These are phyloP conservation scores for Chalciporus piperatus DNA, from an alignment of 768 basidiomycete genomes.

Conservation along the genomic window DNA sequence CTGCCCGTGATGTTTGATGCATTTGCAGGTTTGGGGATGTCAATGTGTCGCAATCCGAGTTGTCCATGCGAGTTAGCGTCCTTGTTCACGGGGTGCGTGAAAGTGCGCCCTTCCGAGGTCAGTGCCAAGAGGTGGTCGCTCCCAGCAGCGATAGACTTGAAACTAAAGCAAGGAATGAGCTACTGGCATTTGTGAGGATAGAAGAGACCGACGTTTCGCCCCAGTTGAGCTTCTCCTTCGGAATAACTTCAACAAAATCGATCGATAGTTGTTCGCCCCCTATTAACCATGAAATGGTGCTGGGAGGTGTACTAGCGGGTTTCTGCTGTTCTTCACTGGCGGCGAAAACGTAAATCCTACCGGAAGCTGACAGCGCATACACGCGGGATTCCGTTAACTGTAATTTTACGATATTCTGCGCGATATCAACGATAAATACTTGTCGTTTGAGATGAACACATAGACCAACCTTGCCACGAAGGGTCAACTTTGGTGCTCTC, in stretches of 20 bases:
- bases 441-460: neutral
- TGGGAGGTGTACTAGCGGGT: slow-evolving; percentile 37
- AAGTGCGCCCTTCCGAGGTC: slow-evolving; percentile 71
- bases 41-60: slow-evolving; percentile 70
- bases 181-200: too few species aligned
- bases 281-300: slow-evolving; percentile 59
- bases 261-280: slow-evolving; percentile 47
- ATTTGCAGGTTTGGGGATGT: slow-evolving; percentile 38
- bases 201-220: slow-evolving; percentile 58
- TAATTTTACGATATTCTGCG: slow-evolving; percentile 66
- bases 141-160: slow-evolving; percentile 73
- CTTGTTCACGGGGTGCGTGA: slow-evolving; percentile 71
- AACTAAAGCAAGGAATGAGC: slow-evolving; percentile 40
- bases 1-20: slow-evolving; percentile 12
- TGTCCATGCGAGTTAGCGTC: slow-evolving; percentile 80
- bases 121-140: slow-evolving; percentile 68
- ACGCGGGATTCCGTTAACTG: slow-evolving; percentile 59
- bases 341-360: slow-evolving; percentile 69
- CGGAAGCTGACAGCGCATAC: slow-evolving; percentile 77
- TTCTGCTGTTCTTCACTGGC: slow-evolving; percentile 49
- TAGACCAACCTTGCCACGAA: slow-evolving; percentile 59
- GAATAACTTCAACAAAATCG: slow-evolving; percentile 60
- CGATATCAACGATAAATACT: neutral
- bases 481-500: slow-evolving; percentile 46
- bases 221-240: slow-evolving; percentile 53